Evolutionary conservation across 2,329 filamentous ascomycete genomes (phyloP).

Genomic region (Ceratocystis variospora): DNA sequence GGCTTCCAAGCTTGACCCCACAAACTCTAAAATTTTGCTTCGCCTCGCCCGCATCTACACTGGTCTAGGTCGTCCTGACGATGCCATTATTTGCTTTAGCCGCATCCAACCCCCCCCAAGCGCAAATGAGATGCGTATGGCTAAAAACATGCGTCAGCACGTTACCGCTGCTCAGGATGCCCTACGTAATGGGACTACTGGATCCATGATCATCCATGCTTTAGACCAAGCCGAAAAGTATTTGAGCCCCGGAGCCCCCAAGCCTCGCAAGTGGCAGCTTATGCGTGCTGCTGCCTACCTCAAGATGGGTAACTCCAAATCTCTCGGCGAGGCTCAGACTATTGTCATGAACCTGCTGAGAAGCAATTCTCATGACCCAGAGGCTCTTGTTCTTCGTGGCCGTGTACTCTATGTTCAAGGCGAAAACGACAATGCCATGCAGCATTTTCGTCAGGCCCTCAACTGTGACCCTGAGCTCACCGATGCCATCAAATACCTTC

Average conservation of each 20-base stretch:
- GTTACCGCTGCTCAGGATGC: constrained; percentile 67
- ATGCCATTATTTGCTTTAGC: constrained; percentile 70
- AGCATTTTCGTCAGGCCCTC: constrained; percentile 80
- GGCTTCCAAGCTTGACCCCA: constrained; percentile 69
- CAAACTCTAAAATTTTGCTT: constrained; percentile 77
- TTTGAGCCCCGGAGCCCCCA: constrained; percentile 59
- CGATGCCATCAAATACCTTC: constrained; percentile 75
- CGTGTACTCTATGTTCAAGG: constrained; percentile 80
- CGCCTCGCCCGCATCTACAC: constrained; percentile 84
- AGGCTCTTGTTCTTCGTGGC: constrained; percentile 80
- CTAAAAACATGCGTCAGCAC: constrained; percentile 72
- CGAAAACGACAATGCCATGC: constrained; percentile 87
- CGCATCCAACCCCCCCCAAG: constrained; percentile 69
- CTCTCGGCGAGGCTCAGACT: constrained; percentile 81
- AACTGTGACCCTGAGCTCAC: constrained; percentile 85
- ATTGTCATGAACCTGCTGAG: constrained; percentile 79
- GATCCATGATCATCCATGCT: constrained; percentile 84
- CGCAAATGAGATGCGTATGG: constrained; percentile 71
- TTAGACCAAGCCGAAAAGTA: constrained; percentile 79
- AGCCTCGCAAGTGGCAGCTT: constrained; percentile 84
- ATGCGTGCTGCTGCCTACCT: constrained; percentile 85
- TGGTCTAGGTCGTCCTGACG: constrained; percentile 68
- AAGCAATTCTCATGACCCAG: constrained; percentile 78
- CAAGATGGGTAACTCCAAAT: constrained; percentile 82
- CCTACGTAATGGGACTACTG: constrained; percentile 58